Base-by-base conservation (phyloP, 106 monocot genomes). In the Xerophyta viscosa region DNA sequence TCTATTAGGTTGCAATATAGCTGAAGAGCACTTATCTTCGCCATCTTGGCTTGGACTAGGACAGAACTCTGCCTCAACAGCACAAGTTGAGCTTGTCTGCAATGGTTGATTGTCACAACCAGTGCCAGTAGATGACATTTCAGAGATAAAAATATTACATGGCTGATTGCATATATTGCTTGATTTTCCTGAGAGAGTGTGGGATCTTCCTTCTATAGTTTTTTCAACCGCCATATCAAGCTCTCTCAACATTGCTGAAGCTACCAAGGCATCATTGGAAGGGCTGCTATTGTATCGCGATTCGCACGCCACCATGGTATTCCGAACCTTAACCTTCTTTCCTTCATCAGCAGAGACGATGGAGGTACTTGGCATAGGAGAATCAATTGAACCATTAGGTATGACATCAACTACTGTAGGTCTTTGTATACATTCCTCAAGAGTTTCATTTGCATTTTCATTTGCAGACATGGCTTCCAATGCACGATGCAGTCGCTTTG, bases 381-480 rank as follows among this genome's bases (percentile, higher is more conserved):
- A 62, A 36, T 52, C 56, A 14, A 27, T 51, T 3, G 37, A 33
- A 4, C 26, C 64, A 59, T 62, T 54, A 41, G 59, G 29, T 46
- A 49, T 41, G 31, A 51, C 6, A 46, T 77, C 70, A 20, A 46
- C 24, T 19, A 37, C 31, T 21, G 37, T 30, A 39, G 60, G 14
- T 7, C 8, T 45, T 72, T 76, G 70, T 26, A 58, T 24, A 57
- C 27, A 43, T 62, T 63, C n/a, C n/a, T n/a, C n/a, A n/a, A n/a
- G n/a, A n/a, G n/a, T n/a, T n/a, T n/a, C 66, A 75, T 50, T 31
- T 44, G 15, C 64, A 50, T 66, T 54, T 71, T 91, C 79, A 61
- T 78, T 86, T 52, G 90, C 98, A 76, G 90, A 99, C 98, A 99
- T 99, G 49, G 98, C 98, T 72, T 91, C 83, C 39, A 99, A 71